These are phyloP conservation scores for Marchantia paleacea DNA, from an alignment of 225 moss, liverwort and hornwort species.

Conservation along the genomic window DNA sequence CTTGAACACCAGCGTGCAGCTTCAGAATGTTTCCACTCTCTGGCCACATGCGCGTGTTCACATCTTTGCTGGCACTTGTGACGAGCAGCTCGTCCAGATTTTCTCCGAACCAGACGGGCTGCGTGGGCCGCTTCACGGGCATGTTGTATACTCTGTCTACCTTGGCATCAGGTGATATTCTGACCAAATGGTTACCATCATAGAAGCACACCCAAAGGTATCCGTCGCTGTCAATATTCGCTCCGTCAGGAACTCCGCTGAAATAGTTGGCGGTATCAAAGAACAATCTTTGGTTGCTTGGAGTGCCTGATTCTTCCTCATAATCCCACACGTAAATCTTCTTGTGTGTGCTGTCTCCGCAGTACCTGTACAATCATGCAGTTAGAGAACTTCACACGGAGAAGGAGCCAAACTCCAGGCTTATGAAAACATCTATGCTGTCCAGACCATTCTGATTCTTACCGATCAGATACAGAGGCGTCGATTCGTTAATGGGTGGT, in stretches of 20 bases:
- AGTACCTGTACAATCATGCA: conserved; percentile 34
- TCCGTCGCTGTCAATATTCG: conserved; percentile 62
- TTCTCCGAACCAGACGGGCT: conserved; percentile 58
- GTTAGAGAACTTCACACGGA: too few species aligned
- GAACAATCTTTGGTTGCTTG: conserved; percentile 54
- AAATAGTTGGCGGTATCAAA: conserved; percentile 45
- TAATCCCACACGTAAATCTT: conserved; percentile 75
- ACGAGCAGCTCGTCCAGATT: conserved; percentile 54
- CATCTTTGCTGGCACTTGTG: conserved; percentile 48
- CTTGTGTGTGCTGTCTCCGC: conserved; percentile 57
- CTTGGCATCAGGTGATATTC: conserved; percentile 43
- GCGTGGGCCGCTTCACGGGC: conserved; percentile 67
- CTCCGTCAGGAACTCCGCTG: conserved; percentile 59
- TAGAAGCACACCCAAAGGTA: conserved; percentile 70
- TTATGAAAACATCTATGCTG: too few species aligned
- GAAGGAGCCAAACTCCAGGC: too few species aligned
- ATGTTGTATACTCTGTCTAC: conserved; percentile 35
- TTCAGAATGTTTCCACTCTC: conserved; percentile 54
- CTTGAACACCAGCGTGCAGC: conserved; percentile 40
- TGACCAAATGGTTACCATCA: conserved; percentile 54
- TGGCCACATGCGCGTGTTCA: conserved; percentile 39
- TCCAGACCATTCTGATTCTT: not conserved
- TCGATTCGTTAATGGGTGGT: too few species aligned
- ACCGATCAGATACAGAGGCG: not conserved
- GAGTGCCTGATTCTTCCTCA: conserved; percentile 55